Conservation (phyloP, 2,329 filamentous ascomycete species). For the Penicillium nordicum region DNA sequence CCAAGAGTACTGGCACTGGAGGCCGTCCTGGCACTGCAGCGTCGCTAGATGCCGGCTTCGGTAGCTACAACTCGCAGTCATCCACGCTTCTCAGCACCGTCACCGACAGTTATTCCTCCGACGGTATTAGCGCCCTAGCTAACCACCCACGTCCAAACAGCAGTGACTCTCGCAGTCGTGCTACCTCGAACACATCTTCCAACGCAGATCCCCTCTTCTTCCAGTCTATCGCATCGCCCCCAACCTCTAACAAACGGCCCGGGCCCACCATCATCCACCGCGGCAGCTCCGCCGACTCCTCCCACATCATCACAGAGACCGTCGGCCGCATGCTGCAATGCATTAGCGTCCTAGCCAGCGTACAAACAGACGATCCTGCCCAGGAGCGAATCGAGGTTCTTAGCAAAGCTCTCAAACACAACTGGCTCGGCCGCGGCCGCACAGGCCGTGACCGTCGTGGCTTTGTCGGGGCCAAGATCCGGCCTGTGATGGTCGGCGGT, state of each 20-base stretch:
- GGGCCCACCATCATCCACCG: conserved; percentile 36
- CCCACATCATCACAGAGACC: conserved; percentile 82
- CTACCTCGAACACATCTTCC: conserved; percentile 76
- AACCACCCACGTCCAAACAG: conserved; percentile 17
- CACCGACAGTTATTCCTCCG: conserved; percentile 53
- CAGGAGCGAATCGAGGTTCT: conserved; percentile 79
- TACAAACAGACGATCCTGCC: conserved; percentile 68
- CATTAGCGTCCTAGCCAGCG: conserved; percentile 79
- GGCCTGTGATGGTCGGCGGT: conserved; percentile 31
- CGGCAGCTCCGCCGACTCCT: conserved; percentile 43
- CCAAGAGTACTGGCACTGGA: conserved; percentile 45
- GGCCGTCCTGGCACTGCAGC: conserved; percentile 69
- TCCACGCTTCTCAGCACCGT: conserved; percentile 71
- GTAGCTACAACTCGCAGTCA: conserved; percentile 74
- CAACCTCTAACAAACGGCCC: conserved; percentile 26
- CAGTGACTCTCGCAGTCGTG: conserved; percentile 60
- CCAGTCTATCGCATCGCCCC: conserved; percentile 41
- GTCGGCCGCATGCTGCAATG: conserved; percentile 96
- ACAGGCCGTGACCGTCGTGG: conserved; percentile 87
- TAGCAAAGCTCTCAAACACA: conserved; percentile 85
- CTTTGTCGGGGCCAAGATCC: conserved; percentile 69
- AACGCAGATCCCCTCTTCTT: conserved; percentile 46
- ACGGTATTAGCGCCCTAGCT: conserved; percentile 43
- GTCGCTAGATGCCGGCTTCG: conserved; percentile 69
- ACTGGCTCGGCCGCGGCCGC: conserved; percentile 88